A percentile compares a stretch with the other conserved stretches of the same genome.
Evolutionary conservation across 768 basidiomycete species (phyloP).

Genomic region (Collybia sordida): DNA sequence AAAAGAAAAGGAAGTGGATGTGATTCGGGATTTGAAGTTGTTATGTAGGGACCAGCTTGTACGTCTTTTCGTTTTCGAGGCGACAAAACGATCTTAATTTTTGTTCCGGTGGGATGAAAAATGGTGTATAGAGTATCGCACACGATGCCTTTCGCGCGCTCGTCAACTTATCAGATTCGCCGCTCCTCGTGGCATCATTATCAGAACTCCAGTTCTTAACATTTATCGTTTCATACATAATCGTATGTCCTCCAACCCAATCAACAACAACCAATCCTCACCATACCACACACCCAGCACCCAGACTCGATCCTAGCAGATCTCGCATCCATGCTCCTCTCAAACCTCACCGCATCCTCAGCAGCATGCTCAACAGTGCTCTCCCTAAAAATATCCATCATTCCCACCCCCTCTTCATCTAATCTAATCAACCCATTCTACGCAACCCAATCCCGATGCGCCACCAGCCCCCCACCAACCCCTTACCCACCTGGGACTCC

Average conservation of each 20-base stretch:
- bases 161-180: constrained; percentile 89
- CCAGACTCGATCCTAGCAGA: constrained; percentile 90
- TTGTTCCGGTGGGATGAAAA: too few relatives aligned
- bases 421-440: constrained; percentile 58
- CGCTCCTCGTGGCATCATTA: constrained; percentile 61
- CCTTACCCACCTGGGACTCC: constrained; percentile 63
- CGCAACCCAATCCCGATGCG: constrained; percentile 75
- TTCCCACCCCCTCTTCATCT: constrained; percentile 40
- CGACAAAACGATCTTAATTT: constrained; percentile 8
- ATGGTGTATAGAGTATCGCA: constrained; percentile 73
- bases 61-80: constrained; percentile 13
- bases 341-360: constrained; percentile 85
- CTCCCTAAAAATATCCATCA: constrained; percentile 62
- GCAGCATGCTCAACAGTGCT: constrained; percentile 64
- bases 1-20: constrained; percentile 59
- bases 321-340: constrained; percentile 94
- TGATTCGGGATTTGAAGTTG: constrained; percentile 79
- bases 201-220: constrained; percentile 72
- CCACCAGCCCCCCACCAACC: constrained; percentile 73
- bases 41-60: constrained; percentile 90
- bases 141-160: constrained; percentile 95
- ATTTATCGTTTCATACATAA: constrained; percentile 87
- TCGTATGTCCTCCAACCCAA: constrained; percentile 51
- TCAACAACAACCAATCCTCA: constrained; percentile 1
- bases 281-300: constrained; percentile 52